Conservation (phyloP, 202 grass and related monocot genomes). For the Musa balbisiana region DNA sequence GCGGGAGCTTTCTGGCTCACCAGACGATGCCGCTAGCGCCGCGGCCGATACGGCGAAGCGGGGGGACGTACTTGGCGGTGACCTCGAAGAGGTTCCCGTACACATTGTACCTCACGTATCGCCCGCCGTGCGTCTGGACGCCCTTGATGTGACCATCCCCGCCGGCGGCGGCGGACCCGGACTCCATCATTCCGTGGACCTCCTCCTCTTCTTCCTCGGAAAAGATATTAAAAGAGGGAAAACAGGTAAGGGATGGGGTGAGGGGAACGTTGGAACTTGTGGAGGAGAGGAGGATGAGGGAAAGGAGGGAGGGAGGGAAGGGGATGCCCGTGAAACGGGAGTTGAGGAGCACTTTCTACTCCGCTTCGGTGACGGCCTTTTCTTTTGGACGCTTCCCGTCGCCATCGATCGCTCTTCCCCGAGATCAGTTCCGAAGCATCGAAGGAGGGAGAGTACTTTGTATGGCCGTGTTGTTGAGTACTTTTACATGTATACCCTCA, state of each 20-base stretch:
- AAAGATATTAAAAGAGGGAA: neutral
- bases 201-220: constrained; percentile 8
- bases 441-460: too few relatives aligned
- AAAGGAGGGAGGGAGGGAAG: constrained; percentile 53
- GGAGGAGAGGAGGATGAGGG: constrained; percentile 21
- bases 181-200: constrained; percentile 26
- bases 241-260: neutral
- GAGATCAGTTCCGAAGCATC: too few relatives aligned
- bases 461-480: too few relatives aligned
- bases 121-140: constrained; percentile 57
- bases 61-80: constrained; percentile 81
- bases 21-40: constrained; percentile 91
- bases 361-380: neutral
- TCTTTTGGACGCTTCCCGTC: neutral
- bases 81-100: constrained; percentile 91
- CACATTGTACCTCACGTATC: constrained; percentile 95
- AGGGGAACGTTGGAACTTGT: constrained; percentile 12
- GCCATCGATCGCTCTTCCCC: neutral
- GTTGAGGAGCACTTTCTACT: neutral
- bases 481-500: too few relatives aligned
- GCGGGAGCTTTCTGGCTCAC: constrained; percentile 27
- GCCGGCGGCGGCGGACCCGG: constrained; percentile 22
- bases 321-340: constrained; percentile 60
- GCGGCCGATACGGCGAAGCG: constrained; percentile 70
- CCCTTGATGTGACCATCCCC: constrained; percentile 67